Evolutionary conservation across 345 rosid species (phyloP).

Genomic region (Hibiscus tridactylites): DNA sequence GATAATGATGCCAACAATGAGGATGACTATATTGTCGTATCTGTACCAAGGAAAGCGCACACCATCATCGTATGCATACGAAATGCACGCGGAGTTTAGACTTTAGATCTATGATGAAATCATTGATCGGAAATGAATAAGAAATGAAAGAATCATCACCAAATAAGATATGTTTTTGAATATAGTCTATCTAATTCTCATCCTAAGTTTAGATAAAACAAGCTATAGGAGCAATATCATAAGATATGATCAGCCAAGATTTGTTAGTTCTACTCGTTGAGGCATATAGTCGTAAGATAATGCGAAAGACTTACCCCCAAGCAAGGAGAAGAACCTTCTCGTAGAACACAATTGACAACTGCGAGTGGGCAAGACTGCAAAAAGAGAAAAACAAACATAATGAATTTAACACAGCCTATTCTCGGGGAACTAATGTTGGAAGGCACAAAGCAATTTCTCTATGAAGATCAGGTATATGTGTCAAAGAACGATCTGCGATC

Average conservation of each 20-base stretch:
- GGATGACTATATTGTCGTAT: too few species aligned
- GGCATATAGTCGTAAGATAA: neutral
- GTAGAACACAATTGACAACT: too few species aligned
- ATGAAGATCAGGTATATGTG: neutral
- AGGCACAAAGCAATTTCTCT: neutral
- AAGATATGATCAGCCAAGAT: neutral
- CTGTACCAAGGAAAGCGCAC: slow-evolving; percentile 24
- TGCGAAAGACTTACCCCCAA: too few species aligned
- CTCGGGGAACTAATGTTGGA: neutral
- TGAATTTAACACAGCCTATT: neutral
- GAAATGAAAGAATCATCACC: neutral
- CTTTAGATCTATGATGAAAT: neutral
- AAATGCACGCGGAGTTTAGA: neutral
- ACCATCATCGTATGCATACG: neutral
- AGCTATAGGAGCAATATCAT: neutral
- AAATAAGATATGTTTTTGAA: too few species aligned
- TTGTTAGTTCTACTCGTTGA: neutral
- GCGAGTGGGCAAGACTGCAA: too few species aligned
- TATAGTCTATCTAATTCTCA: too few species aligned
- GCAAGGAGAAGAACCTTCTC: too few species aligned
- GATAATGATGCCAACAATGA: too few species aligned
- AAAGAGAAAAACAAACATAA: neutral
- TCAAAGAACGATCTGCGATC: neutral
- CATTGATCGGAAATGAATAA: neutral
- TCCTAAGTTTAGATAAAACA: neutral